Evolutionary conservation across 2,329 filamentous ascomycete genomes (phyloP), one percentile per base, ranked within the genome.

Genomic region (Tolypocladium paradoxum): DNA sequence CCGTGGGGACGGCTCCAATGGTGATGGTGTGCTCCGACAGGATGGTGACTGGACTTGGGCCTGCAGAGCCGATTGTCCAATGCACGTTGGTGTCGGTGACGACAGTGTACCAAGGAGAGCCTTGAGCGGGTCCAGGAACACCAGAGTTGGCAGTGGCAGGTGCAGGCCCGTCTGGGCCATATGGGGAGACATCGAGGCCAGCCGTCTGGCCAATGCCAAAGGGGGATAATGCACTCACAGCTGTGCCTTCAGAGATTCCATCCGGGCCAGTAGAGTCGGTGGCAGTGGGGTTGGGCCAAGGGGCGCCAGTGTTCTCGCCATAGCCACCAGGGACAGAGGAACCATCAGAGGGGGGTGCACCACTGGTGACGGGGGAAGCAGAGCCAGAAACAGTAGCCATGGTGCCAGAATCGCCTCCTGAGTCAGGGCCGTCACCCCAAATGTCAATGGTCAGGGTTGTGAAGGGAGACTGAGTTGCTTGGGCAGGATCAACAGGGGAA

Each of bases 391-490:
- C 56, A 51, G 51, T 50, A 53, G 49, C 51, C 45, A 40, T 55
- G n/a, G 54, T 50, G 49, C 51, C 56, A 54, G 52, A 35, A 9
- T 51, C 49, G 27, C 45, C 47, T 6, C 36, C 58, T 46, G 59
- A 51, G 9, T 48, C 52, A 48, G 58, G 52, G 18, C 51, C 53
- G n/a, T 49, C 48, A 18, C 61, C 64, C 65, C 66, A 70, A 33
- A 70, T 60, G 48, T 70, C 65, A 53, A 70, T 60, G 12, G 68
- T 70, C 36, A 70, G 34, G 16, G 68, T 70, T 8, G 68, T 70
- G 55, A 70, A 69, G 6, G 61, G 61, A 5, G 62, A 56, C 11
- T 52, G 49, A 4, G 55, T 57, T 1, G 45, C 54, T 37, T 56
- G 43, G 31, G 52, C 47, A 52, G 57, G 59, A 33, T 51, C 47